Evolutionary conservation across 805 yeast species (phyloP).

Genomic region (Ogataea parapolymorpha): DNA sequence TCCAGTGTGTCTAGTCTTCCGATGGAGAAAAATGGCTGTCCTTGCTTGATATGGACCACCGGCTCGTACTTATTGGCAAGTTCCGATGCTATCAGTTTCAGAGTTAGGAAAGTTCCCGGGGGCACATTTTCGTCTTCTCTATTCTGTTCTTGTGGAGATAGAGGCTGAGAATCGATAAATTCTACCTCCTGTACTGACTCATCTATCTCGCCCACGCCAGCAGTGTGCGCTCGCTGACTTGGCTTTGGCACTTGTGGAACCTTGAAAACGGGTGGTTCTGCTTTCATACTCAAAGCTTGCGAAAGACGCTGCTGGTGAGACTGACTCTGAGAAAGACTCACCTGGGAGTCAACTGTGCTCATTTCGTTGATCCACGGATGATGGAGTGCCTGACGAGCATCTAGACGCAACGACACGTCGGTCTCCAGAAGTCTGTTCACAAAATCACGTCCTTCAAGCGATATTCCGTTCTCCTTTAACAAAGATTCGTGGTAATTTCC

Average conservation of each 20-base stretch:
- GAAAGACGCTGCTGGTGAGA: constrained; percentile 56
- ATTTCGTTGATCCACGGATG: constrained; percentile 74
- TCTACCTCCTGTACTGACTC: constrained; percentile 1
- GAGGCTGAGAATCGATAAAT: constrained; percentile 1
- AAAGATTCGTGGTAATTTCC: constrained; percentile 83
- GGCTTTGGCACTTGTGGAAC: constrained; percentile 24
- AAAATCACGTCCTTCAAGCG: constrained; percentile 70
- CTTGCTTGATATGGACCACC: constrained; percentile 60
- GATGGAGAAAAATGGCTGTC: constrained; percentile 60
- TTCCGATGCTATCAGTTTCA: constrained; percentile 44
- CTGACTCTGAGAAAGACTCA: constrained; percentile 68
- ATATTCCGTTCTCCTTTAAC: constrained; percentile 55
- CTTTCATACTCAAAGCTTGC: constrained; percentile 13
- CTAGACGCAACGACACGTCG: constrained; percentile 67
- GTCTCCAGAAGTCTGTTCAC: constrained; percentile 68
- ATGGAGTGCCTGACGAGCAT: constrained; percentile 69
- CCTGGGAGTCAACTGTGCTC: constrained; percentile 31
- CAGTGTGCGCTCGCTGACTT: constrained; percentile 21
- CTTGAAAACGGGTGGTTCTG: constrained; percentile 15
- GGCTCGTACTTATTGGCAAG: constrained; percentile 2
- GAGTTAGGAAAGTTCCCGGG: constrained; percentile 59
- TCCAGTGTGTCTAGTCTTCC: constrained; percentile 71
- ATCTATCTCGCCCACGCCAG: constrained; percentile 6
- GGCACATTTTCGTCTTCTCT: constrained; percentile 33
- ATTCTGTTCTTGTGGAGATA: neutral